These are phyloP conservation scores for Aaosphaeria arxii DNA, from an alignment of 2,329 filamentous ascomycete species.

Conservation along the genomic window DNA sequence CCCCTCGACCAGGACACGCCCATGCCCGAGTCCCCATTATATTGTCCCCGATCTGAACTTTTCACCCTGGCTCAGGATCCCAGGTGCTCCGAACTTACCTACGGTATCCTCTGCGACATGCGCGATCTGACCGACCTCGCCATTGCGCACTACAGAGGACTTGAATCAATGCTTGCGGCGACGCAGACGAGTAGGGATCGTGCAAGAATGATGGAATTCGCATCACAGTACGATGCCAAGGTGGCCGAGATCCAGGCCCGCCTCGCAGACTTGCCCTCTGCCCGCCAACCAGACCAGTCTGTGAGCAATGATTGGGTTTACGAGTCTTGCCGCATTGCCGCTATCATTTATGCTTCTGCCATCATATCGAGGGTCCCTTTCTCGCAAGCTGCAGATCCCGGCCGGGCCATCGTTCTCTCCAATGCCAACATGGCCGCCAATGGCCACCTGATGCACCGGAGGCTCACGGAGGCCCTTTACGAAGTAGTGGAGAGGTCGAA, in stretches of 20 bases:
- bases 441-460: slow-evolving; percentile 4
- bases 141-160: slow-evolving; percentile 7
- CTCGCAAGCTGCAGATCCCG: slow-evolving; percentile 22
- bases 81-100: slow-evolving; percentile 18
- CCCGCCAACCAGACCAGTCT: slow-evolving; percentile 14
- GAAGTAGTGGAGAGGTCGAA: slow-evolving; percentile 21
- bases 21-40: slow-evolving; percentile 35
- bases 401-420: slow-evolving; percentile 9
- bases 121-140: slow-evolving; percentile 29
- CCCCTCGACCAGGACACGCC: slow-evolving; percentile 1
- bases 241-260: slow-evolving; percentile 14
- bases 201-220: not conserved
- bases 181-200: slow-evolving; percentile 3
- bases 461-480: slow-evolving; percentile 18
- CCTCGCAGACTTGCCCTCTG: slow-evolving; percentile 18
- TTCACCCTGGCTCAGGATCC: slow-evolving; percentile 14
- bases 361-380: slow-evolving; percentile 25
- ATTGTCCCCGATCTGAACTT: slow-evolving; percentile 21
- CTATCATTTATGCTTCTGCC: slow-evolving; percentile 30
- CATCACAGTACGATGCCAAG: slow-evolving; percentile 11
- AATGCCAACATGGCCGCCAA: not conserved
- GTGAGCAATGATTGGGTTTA: slow-evolving; percentile 28
- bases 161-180: slow-evolving; percentile 3
- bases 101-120: slow-evolving; percentile 27
- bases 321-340: slow-evolving; percentile 32